Evolutionary conservation across 305 asterid genomes (phyloP).

Genomic region (Ajuga reptans): DNA sequence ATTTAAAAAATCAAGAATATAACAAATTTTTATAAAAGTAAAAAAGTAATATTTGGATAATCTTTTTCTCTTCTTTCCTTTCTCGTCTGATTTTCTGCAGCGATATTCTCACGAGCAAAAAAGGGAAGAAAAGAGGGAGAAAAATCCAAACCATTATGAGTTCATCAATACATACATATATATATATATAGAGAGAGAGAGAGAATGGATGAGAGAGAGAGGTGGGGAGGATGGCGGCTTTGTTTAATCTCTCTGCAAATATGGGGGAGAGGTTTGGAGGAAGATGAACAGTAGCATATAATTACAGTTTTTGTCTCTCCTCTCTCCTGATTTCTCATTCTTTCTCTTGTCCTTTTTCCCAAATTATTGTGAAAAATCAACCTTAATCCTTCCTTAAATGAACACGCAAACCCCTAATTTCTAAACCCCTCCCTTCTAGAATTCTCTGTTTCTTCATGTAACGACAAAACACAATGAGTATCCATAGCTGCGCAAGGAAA

Average conservation of each 20-base stretch:
- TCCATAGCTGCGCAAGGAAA: constrained; percentile 9
- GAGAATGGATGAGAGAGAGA: neutral
- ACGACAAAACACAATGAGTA: constrained; percentile 16
- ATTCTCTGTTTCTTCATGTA: constrained; percentile 24
- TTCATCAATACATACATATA: neutral
- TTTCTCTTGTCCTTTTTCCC: constrained; percentile 14
- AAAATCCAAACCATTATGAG: constrained; percentile 16
- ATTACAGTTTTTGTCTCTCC: constrained; percentile 24
- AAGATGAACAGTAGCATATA: constrained; percentile 24
- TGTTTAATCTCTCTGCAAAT: constrained; percentile 34
- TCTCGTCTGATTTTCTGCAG: constrained; percentile 26
- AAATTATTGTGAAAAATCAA: constrained; percentile 10
- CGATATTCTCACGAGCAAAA: constrained; percentile 20
- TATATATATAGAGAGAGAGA: neutral
- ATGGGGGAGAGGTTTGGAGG: constrained; percentile 23
- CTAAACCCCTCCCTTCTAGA: constrained; percentile 24
- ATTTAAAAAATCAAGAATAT: neutral
- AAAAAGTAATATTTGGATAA: neutral
- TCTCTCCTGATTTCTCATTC: constrained; percentile 23
- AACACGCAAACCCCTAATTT: constrained; percentile 27
- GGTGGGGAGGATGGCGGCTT: constrained; percentile 18
- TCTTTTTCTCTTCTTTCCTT: constrained; percentile 21
- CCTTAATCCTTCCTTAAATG: constrained; percentile 19
- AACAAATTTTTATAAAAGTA: constrained; percentile 14
- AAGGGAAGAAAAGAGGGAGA: constrained; percentile 1